A percentile compares a stretch with the other conserved stretches of the same genome.
These are phyloP conservation scores for Talaromyces funiculosus DNA, from an alignment of 2,329 filamentous ascomycete species.

Conservation along the genomic window DNA sequence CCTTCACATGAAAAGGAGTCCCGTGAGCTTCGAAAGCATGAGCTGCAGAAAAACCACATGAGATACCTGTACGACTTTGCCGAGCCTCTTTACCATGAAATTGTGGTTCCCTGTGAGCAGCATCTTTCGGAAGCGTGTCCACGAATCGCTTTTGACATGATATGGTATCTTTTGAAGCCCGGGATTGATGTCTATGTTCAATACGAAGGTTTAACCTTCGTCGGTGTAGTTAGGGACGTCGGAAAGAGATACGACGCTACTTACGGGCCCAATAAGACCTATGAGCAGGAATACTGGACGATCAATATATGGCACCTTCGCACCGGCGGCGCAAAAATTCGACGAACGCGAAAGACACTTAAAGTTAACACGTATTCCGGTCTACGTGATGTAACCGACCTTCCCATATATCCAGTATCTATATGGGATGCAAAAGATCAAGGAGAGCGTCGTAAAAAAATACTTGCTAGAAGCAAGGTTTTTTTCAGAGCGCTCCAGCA, in stretches of 20 bases:
- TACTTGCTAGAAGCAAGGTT: background rate
- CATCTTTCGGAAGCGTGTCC: background rate
- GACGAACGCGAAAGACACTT: background rate
- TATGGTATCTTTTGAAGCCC: constrained; percentile 5
- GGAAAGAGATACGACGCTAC: no score
- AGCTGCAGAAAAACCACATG: background rate
- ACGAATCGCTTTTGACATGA: constrained; percentile 2
- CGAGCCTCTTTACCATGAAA: background rate
- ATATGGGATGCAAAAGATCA: constrained; percentile 1
- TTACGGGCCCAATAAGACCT: background rate
- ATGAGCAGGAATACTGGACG: background rate
- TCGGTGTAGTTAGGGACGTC: background rate
- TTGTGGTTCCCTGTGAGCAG: background rate
- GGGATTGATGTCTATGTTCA: constrained; percentile 2
- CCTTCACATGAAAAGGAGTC: background rate
- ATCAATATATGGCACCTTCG: background rate
- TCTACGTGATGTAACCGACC: background rate
- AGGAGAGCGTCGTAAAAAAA: background rate
- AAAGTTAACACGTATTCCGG: background rate
- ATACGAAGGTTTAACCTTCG: background rate
- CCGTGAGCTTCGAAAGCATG: background rate
- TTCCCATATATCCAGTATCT: background rate
- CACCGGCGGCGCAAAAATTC: background rate
- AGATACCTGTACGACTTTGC: background rate
- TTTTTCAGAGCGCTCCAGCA: background rate